A percentile compares a stretch with the other conserved stretches of the same genome.
phyloP scores from a whole-genome alignment of 2,329 filamentous ascomycete genomes.

The Leptographium galeiforme region DNA sequence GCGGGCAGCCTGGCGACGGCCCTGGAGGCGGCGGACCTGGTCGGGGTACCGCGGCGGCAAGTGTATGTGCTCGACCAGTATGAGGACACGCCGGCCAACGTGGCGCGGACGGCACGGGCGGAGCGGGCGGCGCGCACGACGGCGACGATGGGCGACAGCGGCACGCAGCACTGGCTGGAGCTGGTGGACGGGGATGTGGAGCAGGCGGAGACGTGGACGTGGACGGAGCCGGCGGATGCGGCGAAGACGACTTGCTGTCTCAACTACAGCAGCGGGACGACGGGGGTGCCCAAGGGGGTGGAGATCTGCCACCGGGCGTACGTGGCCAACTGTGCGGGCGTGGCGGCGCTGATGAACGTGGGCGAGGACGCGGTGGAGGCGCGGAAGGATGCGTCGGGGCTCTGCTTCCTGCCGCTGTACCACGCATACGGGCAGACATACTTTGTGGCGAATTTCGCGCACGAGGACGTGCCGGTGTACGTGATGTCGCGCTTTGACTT shows the following conservation, averaged over 20 bases:
- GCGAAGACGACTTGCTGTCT: conserved; percentile 48
- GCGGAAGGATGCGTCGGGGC: conserved; percentile 24
- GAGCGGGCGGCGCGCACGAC: conserved; percentile 10
- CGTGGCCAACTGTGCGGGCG: conserved; percentile 54
- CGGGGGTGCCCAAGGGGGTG: conserved; percentile 73
- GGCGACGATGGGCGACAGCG: neutral
- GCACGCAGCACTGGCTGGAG: conserved; percentile 46
- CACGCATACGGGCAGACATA: conserved; percentile 62
- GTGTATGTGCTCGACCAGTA: conserved; percentile 55
- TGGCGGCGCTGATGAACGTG: conserved; percentile 27
- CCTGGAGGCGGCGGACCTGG: conserved; percentile 48
- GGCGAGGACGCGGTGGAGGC: conserved; percentile 28
- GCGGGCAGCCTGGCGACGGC: conserved; percentile 47
- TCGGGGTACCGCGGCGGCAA: conserved; percentile 36
- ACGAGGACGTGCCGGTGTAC: conserved; percentile 52
- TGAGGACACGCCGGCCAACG: conserved; percentile 21
- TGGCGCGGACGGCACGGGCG: conserved; percentile 8
- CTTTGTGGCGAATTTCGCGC: conserved; percentile 47
- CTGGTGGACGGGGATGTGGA: conserved; percentile 35
- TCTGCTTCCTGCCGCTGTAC: conserved; percentile 68
- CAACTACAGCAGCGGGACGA: conserved; percentile 71
- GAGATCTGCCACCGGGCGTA: conserved; percentile 69
- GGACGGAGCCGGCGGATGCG: conserved; percentile 42
- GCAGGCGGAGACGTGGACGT: conserved; percentile 45
- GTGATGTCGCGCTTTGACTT: conserved; percentile 73